Base-by-base conservation (phyloP, 768 basidiomycete genomes). In the Leucocoprinus leucothites region DNA sequence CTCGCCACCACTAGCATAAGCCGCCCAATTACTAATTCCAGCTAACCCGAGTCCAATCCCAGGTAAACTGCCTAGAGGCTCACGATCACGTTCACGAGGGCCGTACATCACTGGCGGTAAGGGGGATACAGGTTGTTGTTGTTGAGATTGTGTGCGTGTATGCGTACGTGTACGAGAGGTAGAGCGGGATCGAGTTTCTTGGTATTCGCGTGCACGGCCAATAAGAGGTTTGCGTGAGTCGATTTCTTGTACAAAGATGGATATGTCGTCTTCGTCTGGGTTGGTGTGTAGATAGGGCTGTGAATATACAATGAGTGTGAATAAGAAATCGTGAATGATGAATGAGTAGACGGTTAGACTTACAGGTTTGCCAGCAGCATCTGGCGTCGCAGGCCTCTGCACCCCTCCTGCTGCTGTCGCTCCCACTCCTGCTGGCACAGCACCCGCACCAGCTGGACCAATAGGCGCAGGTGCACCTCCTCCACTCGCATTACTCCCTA, bases 241-340 rank as follows among this genome's bases (percentile, higher is more conserved):
- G 48, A 89, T 89, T 45, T 90, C 86, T 63, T 86, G 84, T 40
- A 91, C 85, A 61, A 91, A 91, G 11, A 79, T 73, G 3, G 88
- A 89, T 25, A 91, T 82, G 48, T 90, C 89, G 60, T 89, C 88
- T 60, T 91, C 86, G 58, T 91, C 86, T 5, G 81, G 80, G 43
- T 73, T 71, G 1, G 72, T 68, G 49, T 16, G 57, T 48, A 18
- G 43, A 14, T 53, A 53, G 28, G 51, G 18, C 46, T 45, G 45
- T 43, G 47, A 46, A 57, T 44, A 21, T 36, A 22, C 21, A 54
- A 16, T 22, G 54, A 18, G 18, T 9, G 26, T 19, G 11, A 48
- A n/a, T 16, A 14, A 31, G 13, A 22, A 31, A n/a, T 42, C 40
- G 5, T 16, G 40, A 6, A 21, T 9, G 34, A 48, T 21, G 38